phyloP scores from a whole-genome alignment of 208 protist species.

The Crithidia sp. region DNA sequence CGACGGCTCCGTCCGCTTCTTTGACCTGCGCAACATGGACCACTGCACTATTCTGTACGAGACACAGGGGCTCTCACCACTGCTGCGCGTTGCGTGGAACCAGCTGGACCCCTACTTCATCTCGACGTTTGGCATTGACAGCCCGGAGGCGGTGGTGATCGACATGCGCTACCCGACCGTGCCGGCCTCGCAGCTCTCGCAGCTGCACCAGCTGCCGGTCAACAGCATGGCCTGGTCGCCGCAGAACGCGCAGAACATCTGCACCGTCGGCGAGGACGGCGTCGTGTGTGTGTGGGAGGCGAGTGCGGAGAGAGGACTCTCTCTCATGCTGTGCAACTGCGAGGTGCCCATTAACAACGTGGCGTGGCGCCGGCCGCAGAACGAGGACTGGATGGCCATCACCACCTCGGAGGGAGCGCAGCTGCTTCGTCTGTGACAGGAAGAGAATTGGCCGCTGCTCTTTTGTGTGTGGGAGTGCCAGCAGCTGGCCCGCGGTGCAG shows the following conservation, averaged over 20 bases:
- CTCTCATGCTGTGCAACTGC: slow-evolving; percentile 63
- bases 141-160: slow-evolving; percentile 93
- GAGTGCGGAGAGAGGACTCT: slow-evolving; percentile 52
- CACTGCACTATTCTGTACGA: slow-evolving; percentile 99
- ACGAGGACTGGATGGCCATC: slow-evolving; percentile 88
- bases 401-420: slow-evolving; percentile 75
- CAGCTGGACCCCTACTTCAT: slow-evolving; percentile 97
- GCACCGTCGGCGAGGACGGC: slow-evolving; percentile 96
- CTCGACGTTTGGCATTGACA: slow-evolving; percentile 96
- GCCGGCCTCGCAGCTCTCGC: slow-evolving; percentile 80
- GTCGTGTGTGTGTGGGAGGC: slow-evolving; percentile 98
- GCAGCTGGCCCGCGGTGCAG: too few species aligned
- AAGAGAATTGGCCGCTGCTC: background rate
- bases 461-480: background rate
- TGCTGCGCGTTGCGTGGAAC: slow-evolving; percentile 98
- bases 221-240: slow-evolving; percentile 97
- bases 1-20: slow-evolving; percentile 98
- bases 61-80: slow-evolving; percentile 84
- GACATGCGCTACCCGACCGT: slow-evolving; percentile 94
- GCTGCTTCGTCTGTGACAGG: slow-evolving; percentile 62
- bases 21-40: slow-evolving; percentile 97
- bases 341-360: slow-evolving; percentile 87
- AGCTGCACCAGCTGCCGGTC: slow-evolving; percentile 90
- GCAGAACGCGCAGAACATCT: slow-evolving; percentile 93
- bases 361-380: slow-evolving; percentile 70